Conservation (phyloP, 2,329 filamentous ascomycete species). For the Tolypocladium ovalisporum region DNA sequence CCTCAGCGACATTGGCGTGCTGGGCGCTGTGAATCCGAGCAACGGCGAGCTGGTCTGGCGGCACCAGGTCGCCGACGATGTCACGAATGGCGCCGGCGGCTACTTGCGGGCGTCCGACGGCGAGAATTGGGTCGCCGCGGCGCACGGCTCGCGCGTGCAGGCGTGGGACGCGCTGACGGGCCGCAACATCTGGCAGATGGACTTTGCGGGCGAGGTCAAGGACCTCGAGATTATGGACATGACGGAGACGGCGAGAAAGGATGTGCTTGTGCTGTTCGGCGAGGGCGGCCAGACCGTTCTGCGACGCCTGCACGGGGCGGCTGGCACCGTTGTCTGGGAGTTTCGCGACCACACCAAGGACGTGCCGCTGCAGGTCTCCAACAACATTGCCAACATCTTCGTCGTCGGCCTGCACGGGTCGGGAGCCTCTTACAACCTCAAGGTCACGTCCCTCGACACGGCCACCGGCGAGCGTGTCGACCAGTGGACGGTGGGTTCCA, state of each 20-base stretch:
- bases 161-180: slow-evolving; percentile 80
- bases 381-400: slow-evolving; percentile 60
- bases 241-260: slow-evolving; percentile 52
- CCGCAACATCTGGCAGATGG: slow-evolving; percentile 62
- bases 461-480: slow-evolving; percentile 61
- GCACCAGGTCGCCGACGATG: slow-evolving; percentile 52
- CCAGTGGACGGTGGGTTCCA: slow-evolving; percentile 61
- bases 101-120: slow-evolving; percentile 64
- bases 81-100: slow-evolving; percentile 31
- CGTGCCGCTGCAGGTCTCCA: slow-evolving; percentile 62
- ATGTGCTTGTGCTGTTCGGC: slow-evolving; percentile 60
- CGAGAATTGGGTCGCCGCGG: slow-evolving; percentile 67
- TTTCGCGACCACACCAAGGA: slow-evolving; percentile 59
- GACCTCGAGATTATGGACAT: slow-evolving; percentile 72
- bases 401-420: slow-evolving; percentile 64
- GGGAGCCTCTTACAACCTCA: slow-evolving; percentile 63
- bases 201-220: slow-evolving; percentile 46
- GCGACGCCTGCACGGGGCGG: slow-evolving; percentile 59
- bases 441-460: slow-evolving; percentile 62
- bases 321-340: slow-evolving; percentile 71
- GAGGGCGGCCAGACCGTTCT: slow-evolving; percentile 48
- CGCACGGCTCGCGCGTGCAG: slow-evolving; percentile 56
- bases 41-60: slow-evolving; percentile 81
- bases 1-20: slow-evolving; percentile 68
- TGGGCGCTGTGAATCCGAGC: slow-evolving; percentile 83